Base-by-base conservation (phyloP, 129 eudicot genomes). In the Flaveria robusta region DNA sequence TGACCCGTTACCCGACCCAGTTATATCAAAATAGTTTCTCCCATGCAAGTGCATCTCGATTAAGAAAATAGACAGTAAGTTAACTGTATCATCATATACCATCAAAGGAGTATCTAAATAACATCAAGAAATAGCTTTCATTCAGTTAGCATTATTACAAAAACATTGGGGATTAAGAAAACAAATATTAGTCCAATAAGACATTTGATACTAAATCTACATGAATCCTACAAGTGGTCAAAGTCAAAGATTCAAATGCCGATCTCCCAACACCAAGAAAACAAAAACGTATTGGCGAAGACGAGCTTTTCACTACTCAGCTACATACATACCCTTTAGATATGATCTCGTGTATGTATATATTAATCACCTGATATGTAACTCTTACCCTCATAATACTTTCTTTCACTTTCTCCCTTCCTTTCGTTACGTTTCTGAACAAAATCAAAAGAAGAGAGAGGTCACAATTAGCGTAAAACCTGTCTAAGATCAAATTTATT, bases 401-500 rank as follows among this genome's bases (percentile, higher is more conserved):
- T 84, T 81, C 82, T 85, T 81, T 95, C 97, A 68, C 99, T 95
- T 84, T 87, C 99, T 69, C 87, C 90, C 71, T 95, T 95, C 83
- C 89, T 89, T 82, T 89, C 99, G 77, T 95, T 91, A 64, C 99
- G 99, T 77, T 89, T 95, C 99, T 95, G 88, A 66, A 68, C 66
- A 45, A 59, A 66, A 56, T 13, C 66, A 24, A 12, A 11, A 22
- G 22, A 4, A 5, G 3, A 12, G 26, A 12, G 20, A 16, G 22
- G 37, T 1, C 11, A 27, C 41, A 2, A 13, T 60, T 52, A 68
- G 77, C 27, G 26, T 58, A 19, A 46, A 34, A 18, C 54, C 18
- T 18, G 0, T 66, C 3, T 16, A 64, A 34, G 39, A 15, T 64
- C 5, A 27, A 27, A 62, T 9, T 10, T 63, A 63, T 26, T 12